A percentile compares a stretch with the other conserved stretches of the same genome.
phyloP scores from a whole-genome alignment of 1,284 basidiomycete genomes.

The Cerrena zonata region DNA sequence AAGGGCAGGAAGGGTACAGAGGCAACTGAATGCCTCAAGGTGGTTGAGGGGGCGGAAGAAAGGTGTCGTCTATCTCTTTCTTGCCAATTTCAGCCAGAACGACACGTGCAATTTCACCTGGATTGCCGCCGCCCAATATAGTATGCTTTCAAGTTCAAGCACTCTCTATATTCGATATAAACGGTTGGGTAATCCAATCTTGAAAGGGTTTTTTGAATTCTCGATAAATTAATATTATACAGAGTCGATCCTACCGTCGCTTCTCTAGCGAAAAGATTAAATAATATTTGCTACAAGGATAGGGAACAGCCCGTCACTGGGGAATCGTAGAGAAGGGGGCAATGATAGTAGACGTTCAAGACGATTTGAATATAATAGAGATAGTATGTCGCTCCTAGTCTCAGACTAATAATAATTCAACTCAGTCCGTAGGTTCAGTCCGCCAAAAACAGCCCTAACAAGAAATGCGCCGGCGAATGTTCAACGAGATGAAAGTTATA shows the following conservation, averaged over 20 bases:
- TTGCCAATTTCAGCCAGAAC: neutral
- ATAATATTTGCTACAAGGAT: no score
- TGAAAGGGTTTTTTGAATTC: slow-evolving; percentile 1
- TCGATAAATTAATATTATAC: neutral
- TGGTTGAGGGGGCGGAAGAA: slow-evolving; percentile 16
- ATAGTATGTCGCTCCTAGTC: no score
- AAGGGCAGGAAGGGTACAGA: slow-evolving; percentile 37
- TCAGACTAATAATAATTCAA: no score
- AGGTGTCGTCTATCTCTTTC: slow-evolving; percentile 6
- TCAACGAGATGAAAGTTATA: neutral
- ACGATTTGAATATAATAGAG: no score
- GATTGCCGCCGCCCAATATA: slow-evolving; percentile 1
- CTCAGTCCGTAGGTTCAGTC: no score
- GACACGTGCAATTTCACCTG: neutral
- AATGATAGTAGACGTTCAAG: no score
- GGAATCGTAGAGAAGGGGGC: no score
- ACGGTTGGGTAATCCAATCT: slow-evolving; percentile 2
- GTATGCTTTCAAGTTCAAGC: slow-evolving; percentile 2
- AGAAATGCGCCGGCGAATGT: neutral
- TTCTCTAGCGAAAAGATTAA: no score
- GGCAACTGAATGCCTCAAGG: slow-evolving; percentile 77
- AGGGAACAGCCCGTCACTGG: no score
- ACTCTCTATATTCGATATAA: slow-evolving; percentile 2
- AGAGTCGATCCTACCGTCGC: no score
- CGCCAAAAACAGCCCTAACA: no score